Evolutionary conservation across 2,329 filamentous ascomycete species (phyloP).

Genomic region (Ceratocystis cubensis): DNA sequence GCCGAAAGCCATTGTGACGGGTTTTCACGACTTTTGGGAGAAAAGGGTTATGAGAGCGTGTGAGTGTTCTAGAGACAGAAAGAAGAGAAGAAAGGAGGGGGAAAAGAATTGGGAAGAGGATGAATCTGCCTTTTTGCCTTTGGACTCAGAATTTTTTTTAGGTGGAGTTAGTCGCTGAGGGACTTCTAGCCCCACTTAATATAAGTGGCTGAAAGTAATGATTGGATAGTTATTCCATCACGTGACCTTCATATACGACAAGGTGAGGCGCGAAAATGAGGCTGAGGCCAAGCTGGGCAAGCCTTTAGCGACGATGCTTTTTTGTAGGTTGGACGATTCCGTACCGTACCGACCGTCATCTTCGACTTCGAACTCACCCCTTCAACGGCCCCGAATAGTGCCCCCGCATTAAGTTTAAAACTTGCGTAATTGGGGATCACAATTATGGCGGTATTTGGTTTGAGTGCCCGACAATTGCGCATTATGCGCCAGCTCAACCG

Average conservation of each 20-base stretch:
- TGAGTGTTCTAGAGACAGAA: slow-evolving; percentile 25
- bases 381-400: not conserved
- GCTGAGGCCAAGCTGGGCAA: slow-evolving; percentile 14
- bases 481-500: slow-evolving; percentile 27
- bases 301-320: slow-evolving; percentile 6
- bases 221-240: not conserved
- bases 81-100: slow-evolving; percentile 23
- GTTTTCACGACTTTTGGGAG: slow-evolving; percentile 21
- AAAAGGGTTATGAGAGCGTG: slow-evolving; percentile 22
- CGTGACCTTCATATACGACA: slow-evolving; percentile 3
- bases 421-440: not conserved
- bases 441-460: slow-evolving; percentile 22
- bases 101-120: slow-evolving; percentile 15
- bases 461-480: slow-evolving; percentile 27
- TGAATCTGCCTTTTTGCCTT: slow-evolving; percentile 20
- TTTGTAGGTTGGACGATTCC: not conserved
- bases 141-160: slow-evolving; percentile 21
- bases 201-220: slow-evolving; percentile 11
- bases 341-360: not conserved
- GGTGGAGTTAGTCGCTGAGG: slow-evolving; percentile 19
- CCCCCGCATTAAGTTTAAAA: not conserved
- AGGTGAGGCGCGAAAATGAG: slow-evolving; percentile 19
- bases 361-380: not conserved
- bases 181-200: slow-evolving; percentile 10
- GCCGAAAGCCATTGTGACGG: slow-evolving; percentile 79